Evolutionary conservation across 768 basidiomycete species (phyloP).

Genomic region (Trametes elegans): DNA sequence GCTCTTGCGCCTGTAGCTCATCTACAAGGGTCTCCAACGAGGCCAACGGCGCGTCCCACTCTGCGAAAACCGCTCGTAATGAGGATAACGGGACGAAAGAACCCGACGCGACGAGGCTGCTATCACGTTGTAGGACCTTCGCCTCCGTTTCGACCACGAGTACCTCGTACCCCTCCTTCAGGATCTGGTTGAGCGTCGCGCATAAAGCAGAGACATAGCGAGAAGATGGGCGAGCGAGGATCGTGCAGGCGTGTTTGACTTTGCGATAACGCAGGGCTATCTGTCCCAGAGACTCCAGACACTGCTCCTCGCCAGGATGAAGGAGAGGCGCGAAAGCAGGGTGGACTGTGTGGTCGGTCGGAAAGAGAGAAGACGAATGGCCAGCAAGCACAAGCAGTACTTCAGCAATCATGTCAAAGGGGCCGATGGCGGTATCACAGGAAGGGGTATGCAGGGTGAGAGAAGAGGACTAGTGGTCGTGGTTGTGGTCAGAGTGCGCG

Average conservation of each 20-base stretch:
- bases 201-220: conserved; percentile 80
- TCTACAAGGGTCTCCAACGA: conserved; percentile 65
- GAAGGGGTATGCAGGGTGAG: neutral
- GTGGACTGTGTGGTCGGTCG: conserved; percentile 52
- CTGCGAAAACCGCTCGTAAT: conserved; percentile 77
- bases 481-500: neutral
- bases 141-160: conserved; percentile 80
- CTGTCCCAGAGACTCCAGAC: conserved; percentile 73
- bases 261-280: conserved; percentile 75
- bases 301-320: conserved; percentile 87
- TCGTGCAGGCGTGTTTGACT: conserved; percentile 56
- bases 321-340: conserved; percentile 69
- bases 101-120: conserved; percentile 71
- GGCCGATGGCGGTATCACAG: neutral
- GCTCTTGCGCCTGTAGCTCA: conserved; percentile 50
- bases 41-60: conserved; percentile 86
- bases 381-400: conserved; percentile 84
- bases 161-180: conserved; percentile 77
- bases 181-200: conserved; percentile 66
- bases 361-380: conserved; percentile 83
- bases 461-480: neutral
- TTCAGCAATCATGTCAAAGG: conserved; percentile 74
- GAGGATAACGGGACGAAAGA: conserved; percentile 87
- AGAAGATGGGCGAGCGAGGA: conserved; percentile 56
- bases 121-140: conserved; percentile 72